Percentiles rank a stretch among this genome's conserved stretches.
Conservation (phyloP, 108 stramenopile genomes). For the Cyclotella baltica region DNA sequence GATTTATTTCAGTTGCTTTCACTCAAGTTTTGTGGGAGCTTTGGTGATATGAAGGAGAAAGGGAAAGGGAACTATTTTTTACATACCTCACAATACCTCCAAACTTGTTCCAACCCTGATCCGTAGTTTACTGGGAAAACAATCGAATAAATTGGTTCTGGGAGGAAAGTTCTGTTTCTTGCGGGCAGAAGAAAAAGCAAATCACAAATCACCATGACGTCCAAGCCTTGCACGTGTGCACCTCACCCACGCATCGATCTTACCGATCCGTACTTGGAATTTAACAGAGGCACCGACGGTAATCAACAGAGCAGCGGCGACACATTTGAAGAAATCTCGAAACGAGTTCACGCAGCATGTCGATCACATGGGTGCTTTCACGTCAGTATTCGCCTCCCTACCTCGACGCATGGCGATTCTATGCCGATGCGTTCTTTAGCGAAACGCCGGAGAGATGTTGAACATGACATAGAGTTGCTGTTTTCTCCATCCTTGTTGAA, state of each 20-base stretch:
- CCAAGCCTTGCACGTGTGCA: slow-evolving; percentile 16
- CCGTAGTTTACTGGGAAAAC: no score
- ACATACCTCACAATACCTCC: no score
- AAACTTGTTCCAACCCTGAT: no score
- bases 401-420: neutral
- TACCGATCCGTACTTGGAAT: slow-evolving; percentile 15
- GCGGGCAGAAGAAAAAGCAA: no score
- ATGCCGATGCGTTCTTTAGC: slow-evolving; percentile 19
- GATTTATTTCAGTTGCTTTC: no score
- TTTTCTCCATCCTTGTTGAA: slow-evolving; percentile 39
- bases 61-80: no score
- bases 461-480: slow-evolving; percentile 29
- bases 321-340: neutral
- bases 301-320: neutral
- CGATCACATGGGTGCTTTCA: slow-evolving; percentile 57
- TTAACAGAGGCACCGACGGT: neutral
- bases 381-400: slow-evolving; percentile 15
- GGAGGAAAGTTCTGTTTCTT: no score
- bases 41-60: no score
- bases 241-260: slow-evolving; percentile 31
- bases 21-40: no score
- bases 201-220: neutral
- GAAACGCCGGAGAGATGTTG: slow-evolving; percentile 6
- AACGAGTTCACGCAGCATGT: slow-evolving; percentile 38
- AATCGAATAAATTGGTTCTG: no score